phyloP scores from a whole-genome alignment of 306 rosid genomes.

The Quercus aquifolioides region DNA sequence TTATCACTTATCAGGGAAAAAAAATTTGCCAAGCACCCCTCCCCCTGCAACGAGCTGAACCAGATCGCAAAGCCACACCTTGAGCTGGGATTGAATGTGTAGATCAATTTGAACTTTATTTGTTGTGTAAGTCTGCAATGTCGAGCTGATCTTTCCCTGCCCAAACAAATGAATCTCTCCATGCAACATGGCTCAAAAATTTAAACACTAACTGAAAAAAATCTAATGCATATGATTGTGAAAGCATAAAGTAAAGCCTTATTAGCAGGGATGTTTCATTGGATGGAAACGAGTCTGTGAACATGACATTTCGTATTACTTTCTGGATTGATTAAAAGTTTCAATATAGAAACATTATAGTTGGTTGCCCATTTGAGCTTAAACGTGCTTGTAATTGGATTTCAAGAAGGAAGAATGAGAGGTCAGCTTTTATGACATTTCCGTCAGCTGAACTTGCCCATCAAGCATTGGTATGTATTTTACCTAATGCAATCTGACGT shows the following conservation, averaged over 20 bases:
- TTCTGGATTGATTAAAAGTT: not conserved
- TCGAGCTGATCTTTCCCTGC: too few species aligned
- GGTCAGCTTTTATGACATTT: slow-evolving; percentile 92
- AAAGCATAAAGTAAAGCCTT: not conserved
- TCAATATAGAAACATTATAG: not conserved
- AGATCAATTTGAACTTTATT: too few species aligned
- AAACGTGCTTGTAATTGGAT: slow-evolving; percentile 14
- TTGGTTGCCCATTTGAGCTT: slow-evolving; percentile 4
- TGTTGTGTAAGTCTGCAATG: too few species aligned
- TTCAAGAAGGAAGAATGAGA: slow-evolving; percentile 98
- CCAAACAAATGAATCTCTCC: too few species aligned
- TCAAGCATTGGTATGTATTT: slow-evolving; percentile 66
- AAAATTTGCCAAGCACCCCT: too few species aligned
- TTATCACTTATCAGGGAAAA: too few species aligned
- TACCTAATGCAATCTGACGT: not conserved
- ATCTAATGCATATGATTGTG: not conserved
- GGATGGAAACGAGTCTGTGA: not conserved
- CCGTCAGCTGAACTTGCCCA: slow-evolving; percentile 82
- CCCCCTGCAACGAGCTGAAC: too few species aligned
- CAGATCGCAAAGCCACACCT: too few species aligned
- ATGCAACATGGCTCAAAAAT: too few species aligned
- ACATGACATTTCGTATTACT: not conserved
- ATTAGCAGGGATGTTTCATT: not conserved
- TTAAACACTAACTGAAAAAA: not conserved
- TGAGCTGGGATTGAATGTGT: too few species aligned